These are phyloP conservation scores for Gomphus bonarii DNA, from an alignment of 1,284 basidiomycete species.

Conservation along the genomic window DNA sequence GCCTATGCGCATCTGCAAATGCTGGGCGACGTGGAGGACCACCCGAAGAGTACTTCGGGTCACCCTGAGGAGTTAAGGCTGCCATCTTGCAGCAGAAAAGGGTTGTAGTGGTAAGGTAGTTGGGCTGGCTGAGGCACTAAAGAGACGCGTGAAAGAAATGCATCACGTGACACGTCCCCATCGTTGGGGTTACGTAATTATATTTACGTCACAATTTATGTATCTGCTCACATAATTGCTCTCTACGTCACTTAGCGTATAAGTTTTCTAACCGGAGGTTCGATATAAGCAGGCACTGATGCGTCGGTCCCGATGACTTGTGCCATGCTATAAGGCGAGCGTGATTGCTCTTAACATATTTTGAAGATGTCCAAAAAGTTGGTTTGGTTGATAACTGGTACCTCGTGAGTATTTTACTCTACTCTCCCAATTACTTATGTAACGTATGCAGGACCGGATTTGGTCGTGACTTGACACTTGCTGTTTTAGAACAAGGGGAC, in stretches of 20 bases:
- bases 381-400: constrained; percentile 23
- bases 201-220: no score
- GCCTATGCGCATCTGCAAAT: constrained; percentile 3
- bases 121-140: background rate
- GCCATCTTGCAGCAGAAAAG: constrained; percentile 5
- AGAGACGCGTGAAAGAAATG: background rate
- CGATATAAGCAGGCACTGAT: no score
- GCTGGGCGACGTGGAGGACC: constrained; percentile 7
- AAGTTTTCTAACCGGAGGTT: no score
- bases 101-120: no score
- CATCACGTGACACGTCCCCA: constrained; percentile 5
- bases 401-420: constrained; percentile 14
- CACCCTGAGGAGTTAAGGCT: background rate
- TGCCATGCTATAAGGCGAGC: no score
- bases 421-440: no score
- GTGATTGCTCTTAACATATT: no score
- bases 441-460: constrained; percentile 15
- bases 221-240: no score
- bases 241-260: no score
- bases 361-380: constrained; percentile 7
- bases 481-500: constrained; percentile 18
- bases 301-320: no score
- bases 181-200: background rate
- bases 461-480: constrained; percentile 17
- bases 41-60: background rate